These are phyloP conservation scores for Helianthus tuberosus DNA, from an alignment of 129 eudicot genomes.

Conservation along the genomic window DNA sequence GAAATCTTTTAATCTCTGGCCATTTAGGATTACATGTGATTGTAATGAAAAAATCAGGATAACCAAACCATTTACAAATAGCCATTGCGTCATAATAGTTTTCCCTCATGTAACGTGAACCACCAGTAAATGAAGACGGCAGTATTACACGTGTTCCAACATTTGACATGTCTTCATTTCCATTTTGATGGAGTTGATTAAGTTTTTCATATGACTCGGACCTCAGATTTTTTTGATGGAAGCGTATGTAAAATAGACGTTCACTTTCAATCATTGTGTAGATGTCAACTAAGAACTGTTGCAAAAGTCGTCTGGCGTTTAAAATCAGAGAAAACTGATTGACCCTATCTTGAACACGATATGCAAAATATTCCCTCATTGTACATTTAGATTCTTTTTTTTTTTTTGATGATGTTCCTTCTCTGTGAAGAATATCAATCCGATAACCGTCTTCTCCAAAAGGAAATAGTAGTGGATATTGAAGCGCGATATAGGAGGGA, in stretches of 20 bases:
- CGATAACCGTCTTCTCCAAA: background rate
- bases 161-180: background rate
- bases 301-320: background rate
- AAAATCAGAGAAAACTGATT: background rate
- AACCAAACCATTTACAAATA: constrained; percentile 3
- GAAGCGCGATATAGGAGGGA: background rate
- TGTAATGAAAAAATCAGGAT: background rate
- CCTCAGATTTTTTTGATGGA: background rate
- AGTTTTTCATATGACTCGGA: too few species aligned
- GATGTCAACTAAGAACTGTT: background rate
- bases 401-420: too few species aligned
- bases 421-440: background rate
- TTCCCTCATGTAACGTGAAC: constrained; percentile 2
- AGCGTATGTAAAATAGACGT: background rate
- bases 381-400: background rate
- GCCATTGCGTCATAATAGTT: constrained; percentile 24
- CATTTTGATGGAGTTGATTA: background rate
- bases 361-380: constrained; percentile 1
- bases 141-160: constrained; percentile 8
- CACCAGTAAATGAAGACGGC: constrained; percentile 20
- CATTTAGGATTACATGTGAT: constrained; percentile 1
- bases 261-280: constrained; percentile 6
- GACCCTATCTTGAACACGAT: background rate
- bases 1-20: background rate
- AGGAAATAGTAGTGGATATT: background rate